Base-by-base conservation (phyloP, 306 rosid species). In the Cucurbita moschata region DNA sequence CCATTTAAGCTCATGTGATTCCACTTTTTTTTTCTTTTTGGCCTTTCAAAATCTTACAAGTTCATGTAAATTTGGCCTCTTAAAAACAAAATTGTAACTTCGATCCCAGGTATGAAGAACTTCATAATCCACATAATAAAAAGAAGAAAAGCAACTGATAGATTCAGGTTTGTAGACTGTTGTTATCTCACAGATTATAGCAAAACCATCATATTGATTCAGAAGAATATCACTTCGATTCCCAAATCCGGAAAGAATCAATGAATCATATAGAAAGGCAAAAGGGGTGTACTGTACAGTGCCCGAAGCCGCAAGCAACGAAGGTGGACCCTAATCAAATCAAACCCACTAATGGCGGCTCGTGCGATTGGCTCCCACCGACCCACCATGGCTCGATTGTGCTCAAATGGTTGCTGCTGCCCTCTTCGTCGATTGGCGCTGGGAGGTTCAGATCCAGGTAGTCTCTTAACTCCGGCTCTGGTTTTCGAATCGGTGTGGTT, bases 371-470 rank as follows among this genome's bases (percentile, higher is more conserved):
- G 61, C 70, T 82, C 43, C 79, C 80, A 77, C 84, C 78, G 44
- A 80, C 75, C 90, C 89, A 88, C 94, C 90, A 88, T 16, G 86
- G 82, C 38, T 72, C 78, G 63, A 81, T 69, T 50, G 85, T 81
- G 43, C 75, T 86, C 43, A 81, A 82, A 76, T 76, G 77, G 65
- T 30, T 30, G 35, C 80, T 78, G 23, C 73, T 77, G 46, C 82
- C 80, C 51, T 84, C 89, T 55, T 86, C 90, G 0, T 88, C 94
- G 14, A 80, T 75, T 4, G 89, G 79, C 75, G 98, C 89, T 47
- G 98, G 98, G n/a, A 93, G 93, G 75, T 93, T 93, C 43, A 93
- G 92, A 85, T 93, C 98, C 82, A 88, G 96, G 50, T 87, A 85
- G 59, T 88, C 89, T 63, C 93, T 83, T 44, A 83, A 81, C 82